phyloP scores from a whole-genome alignment of 176 grass and related monocot species.

The Eragrostis nindensis region DNA sequence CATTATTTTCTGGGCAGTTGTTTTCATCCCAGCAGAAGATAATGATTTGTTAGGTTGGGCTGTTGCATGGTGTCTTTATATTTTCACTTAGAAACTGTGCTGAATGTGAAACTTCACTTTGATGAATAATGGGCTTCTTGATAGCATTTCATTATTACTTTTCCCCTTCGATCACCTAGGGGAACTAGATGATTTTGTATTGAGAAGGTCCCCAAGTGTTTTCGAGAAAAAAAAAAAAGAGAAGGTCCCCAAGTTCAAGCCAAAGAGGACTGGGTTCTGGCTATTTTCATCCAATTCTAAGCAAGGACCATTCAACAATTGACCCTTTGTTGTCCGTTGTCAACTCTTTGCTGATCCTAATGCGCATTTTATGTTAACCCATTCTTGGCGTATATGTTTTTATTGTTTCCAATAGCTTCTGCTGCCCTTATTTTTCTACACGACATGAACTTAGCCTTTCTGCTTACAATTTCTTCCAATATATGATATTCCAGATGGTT shows the following conservation, averaged over 20 bases:
- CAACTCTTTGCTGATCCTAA: background rate
- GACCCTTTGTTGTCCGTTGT: background rate
- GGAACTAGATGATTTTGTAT: background rate
- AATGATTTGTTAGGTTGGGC: background rate
- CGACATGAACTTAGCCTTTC: constrained; percentile 7
- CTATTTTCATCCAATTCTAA: background rate
- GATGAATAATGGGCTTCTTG: too few species aligned
- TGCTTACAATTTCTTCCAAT: constrained; percentile 35
- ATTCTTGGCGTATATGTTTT: background rate
- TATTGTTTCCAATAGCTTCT: background rate
- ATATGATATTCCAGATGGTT: constrained; percentile 67
- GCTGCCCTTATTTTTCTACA: constrained; percentile 21
- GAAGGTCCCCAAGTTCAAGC: background rate
- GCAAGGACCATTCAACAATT: background rate
- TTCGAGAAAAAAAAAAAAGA: too few species aligned
- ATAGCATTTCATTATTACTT: background rate
- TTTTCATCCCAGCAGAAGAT: constrained; percentile 20
- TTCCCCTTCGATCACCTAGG: background rate
- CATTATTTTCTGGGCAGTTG: constrained; percentile 1
- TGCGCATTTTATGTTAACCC: background rate
- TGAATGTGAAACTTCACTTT: constrained; percentile 7
- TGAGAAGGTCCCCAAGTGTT: too few species aligned
- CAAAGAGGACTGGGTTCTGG: background rate
- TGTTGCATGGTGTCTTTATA: background rate
- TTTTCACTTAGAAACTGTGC: background rate